Base-by-base conservation (phyloP, 768 basidiomycete genomes). In the Phanerochaete carnosa region DNA sequence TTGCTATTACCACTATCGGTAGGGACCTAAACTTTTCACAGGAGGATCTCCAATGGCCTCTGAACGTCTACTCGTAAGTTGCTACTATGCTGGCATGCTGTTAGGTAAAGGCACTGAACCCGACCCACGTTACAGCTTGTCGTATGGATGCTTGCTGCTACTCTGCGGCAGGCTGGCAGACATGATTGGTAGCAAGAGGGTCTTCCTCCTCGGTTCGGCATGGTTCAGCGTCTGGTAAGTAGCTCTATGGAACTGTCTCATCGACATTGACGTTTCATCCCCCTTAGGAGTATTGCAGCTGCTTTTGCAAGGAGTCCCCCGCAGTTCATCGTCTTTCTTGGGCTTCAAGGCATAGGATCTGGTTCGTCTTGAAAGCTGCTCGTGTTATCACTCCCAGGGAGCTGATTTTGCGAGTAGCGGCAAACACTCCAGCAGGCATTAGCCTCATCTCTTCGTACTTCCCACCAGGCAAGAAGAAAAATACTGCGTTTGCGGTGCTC, bases 401-500 rank as follows among this genome's bases (percentile, higher is more conserved):
- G 29, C 15, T 52, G 16, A 32, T 13, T n/a, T n/a, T 3, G 1
- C 22, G 5, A n/a, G n/a, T 19, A 47, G 73, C 74, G 15, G 74
- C 74, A 7, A 73, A 74, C 57, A 74, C 74, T 1, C 74, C 73
- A 1, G 70, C 72, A 29, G 66, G 66, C 33, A 65, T 67, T 55
- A 60, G 61, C 47, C 65, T 74, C 26, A 61, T 74, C 43, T 66
- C 72, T 1, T 63, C 68, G 7, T 66, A 68, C 54, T 74, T 75
- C 61, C 69, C 73, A 12, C 66, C 69, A 2, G 74, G 74, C 16
- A 58, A 63, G 2, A 63, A 62, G 23, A 68, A 72, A 43, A 74
- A 73, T 55, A 69, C 62, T 25, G 74, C 73, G 5, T 73, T 72
- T 45, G 72, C 72, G n/a, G 69, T 72, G 25, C 56, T 75, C n/a